Evolutionary conservation across 2,329 filamentous ascomycete genomes (phyloP).

Genomic region (Alternaria novae-zelandiae): DNA sequence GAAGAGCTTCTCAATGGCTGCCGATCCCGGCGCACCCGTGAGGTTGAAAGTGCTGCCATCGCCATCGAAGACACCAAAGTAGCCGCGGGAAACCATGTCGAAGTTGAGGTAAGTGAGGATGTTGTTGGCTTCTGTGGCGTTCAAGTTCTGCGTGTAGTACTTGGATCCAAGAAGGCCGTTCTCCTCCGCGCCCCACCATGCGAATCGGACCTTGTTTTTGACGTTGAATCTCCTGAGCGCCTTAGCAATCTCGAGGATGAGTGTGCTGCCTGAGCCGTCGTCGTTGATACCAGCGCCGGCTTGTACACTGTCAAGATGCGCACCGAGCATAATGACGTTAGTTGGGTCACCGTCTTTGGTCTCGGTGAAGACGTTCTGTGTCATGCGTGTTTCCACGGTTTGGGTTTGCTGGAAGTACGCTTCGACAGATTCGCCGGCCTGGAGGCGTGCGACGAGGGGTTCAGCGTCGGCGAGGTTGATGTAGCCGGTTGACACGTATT

Average conservation of each 20-base stretch:
- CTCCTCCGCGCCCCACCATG: conserved; percentile 51
- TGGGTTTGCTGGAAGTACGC: conserved; percentile 55
- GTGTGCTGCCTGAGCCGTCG: conserved; percentile 48
- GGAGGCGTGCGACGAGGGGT: conserved; percentile 49
- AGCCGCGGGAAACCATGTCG: conserved; percentile 51
- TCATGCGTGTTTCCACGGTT: conserved; percentile 57
- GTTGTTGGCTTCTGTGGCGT: conserved; percentile 41
- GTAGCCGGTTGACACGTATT: conserved; percentile 49
- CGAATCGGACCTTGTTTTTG: conserved; percentile 52
- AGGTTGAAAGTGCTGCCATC: conserved; percentile 46
- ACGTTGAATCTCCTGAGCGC: conserved; percentile 47
- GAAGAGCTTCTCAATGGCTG: conserved; percentile 46
- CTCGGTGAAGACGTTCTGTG: conserved; percentile 52
- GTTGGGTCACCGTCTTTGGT: conserved; percentile 47
- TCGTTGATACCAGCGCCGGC: conserved; percentile 52
- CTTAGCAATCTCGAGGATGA: conserved; percentile 48
- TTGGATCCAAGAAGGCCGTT: conserved; percentile 49
- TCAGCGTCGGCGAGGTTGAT: conserved; percentile 54
- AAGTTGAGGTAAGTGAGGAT: conserved; percentile 53
- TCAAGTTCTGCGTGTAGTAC: conserved; percentile 46
- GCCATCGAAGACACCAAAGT: conserved; percentile 50
- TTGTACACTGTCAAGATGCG: conserved; percentile 48
- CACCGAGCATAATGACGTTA: conserved; percentile 49
- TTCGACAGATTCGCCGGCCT: conserved; percentile 49
- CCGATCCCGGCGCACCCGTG: conserved; percentile 42